Conservation (phyloP, 495 filamentous ascomycete species). For the Zalerion maritima region DNA sequence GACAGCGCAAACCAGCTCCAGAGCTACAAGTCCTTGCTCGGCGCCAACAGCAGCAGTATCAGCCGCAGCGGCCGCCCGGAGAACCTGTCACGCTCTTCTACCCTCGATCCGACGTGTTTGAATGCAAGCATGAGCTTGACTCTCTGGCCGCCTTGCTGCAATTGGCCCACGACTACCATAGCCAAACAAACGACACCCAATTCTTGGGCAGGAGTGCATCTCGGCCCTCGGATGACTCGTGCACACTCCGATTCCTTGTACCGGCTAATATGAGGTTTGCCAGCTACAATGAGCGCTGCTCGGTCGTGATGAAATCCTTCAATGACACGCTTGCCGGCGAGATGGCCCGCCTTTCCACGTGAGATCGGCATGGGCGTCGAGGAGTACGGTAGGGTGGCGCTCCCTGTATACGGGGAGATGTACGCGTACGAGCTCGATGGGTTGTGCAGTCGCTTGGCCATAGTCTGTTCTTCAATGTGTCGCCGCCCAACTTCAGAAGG, state of each 20-base stretch:
- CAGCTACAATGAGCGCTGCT: conserved; percentile 30
- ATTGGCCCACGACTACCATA: conserved; percentile 41
- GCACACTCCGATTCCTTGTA: conserved; percentile 42
- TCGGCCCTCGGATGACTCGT: conserved; percentile 47
- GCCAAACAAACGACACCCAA: conserved; percentile 37
- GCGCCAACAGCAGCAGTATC: conserved; percentile 15
- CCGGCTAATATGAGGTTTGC: conserved; percentile 61
- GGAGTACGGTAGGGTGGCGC: conserved; percentile 31
- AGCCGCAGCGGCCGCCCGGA: not conserved
- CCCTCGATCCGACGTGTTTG: conserved; percentile 19
- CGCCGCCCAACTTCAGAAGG: not conserved
- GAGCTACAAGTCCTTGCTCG: conserved; percentile 43
- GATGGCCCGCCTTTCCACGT: conserved; percentile 33
- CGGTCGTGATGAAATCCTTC: conserved; percentile 33
- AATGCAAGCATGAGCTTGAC: conserved; percentile 55
- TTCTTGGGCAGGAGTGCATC: conserved; percentile 51
- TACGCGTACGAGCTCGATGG: conserved; percentile 50
- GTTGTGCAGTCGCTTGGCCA: conserved; percentile 45
- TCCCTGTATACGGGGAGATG: conserved; percentile 31
- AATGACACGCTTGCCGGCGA: conserved; percentile 25
- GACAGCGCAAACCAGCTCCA: conserved; percentile 55
- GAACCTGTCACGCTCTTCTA: conserved; percentile 13
- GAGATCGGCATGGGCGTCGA: conserved; percentile 34
- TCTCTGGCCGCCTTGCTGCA: conserved; percentile 50
- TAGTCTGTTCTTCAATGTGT: conserved; percentile 26